Evolutionary conservation across 1,284 basidiomycete species (phyloP).

Genomic region (Puccinia horiana): DNA sequence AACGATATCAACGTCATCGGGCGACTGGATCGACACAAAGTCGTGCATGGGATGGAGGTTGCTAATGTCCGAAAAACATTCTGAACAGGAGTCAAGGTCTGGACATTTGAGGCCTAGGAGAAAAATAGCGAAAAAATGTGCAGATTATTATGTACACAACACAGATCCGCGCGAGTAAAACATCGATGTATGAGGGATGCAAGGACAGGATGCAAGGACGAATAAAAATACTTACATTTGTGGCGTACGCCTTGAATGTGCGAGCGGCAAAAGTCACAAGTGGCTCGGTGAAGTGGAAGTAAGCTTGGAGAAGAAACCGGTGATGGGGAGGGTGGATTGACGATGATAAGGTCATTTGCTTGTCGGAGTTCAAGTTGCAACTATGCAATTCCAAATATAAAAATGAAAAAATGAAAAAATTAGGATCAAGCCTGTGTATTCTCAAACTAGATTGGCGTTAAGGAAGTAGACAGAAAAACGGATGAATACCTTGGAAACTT

Average conservation of each 20-base stretch:
- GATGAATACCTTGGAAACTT: constrained; percentile 16
- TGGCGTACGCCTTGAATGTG: constrained; percentile 42
- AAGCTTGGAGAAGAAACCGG: constrained; percentile 5
- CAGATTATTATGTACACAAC: not conserved
- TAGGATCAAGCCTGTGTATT: not conserved
- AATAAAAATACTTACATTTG: constrained; percentile 37
- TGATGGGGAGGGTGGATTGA: constrained; percentile 19
- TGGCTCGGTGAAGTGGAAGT: constrained; percentile 39
- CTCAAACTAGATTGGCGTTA: not conserved
- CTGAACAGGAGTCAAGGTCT: constrained; percentile 37
- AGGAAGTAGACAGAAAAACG: not conserved
- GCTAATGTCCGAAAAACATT: constrained; percentile 22
- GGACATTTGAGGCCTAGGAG: constrained; percentile 44
- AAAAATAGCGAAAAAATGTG: not conserved
- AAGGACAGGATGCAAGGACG: not conserved
- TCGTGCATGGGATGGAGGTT: constrained; percentile 42
- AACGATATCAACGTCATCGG: constrained; percentile 19
- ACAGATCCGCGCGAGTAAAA: not conserved
- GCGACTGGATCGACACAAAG: constrained; percentile 28
- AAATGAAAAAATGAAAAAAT: not conserved
- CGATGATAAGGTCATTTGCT: constrained; percentile 10
- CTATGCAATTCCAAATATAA: not conserved
- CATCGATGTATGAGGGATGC: not conserved
- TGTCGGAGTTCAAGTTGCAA: constrained; percentile 40
- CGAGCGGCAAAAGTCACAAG: constrained; percentile 45